These are phyloP conservation scores for Baudoinia panamericana DNA, from an alignment of 495 filamentous ascomycete species.

Conservation along the genomic window DNA sequence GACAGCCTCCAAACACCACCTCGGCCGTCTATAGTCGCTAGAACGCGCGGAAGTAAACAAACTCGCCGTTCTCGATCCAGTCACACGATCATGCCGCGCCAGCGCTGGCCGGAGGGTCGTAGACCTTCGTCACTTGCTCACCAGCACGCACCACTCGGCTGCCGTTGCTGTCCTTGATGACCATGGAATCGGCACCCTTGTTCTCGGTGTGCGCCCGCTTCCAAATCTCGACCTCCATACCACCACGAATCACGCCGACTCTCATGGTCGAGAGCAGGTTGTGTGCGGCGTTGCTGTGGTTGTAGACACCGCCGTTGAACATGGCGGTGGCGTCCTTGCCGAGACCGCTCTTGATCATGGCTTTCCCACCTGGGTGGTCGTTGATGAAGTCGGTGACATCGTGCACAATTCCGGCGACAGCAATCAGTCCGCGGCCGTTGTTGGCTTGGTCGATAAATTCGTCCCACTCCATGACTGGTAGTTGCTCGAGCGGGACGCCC, in stretches of 20 bases:
- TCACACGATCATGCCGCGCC: constrained; percentile 49
- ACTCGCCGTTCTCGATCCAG: neutral
- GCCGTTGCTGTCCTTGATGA: constrained; percentile 68
- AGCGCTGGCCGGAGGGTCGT: constrained; percentile 55
- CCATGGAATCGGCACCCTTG: constrained; percentile 66
- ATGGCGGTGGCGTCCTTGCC: constrained; percentile 98
- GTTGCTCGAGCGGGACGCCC: constrained; percentile 85
- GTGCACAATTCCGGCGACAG: constrained; percentile 90
- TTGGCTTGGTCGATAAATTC: constrained; percentile 80
- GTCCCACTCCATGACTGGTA: constrained; percentile 94
- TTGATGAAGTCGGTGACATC: constrained; percentile 91
- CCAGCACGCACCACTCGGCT: constrained; percentile 82
- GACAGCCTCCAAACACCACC: neutral
- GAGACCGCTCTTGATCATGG: constrained; percentile 80
- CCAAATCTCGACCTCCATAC: constrained; percentile 98
- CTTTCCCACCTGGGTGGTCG: constrained; percentile 93
- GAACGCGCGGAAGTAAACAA: constrained; percentile 1
- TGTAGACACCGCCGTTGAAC: constrained; percentile 98
- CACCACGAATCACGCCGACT: constrained; percentile 89
- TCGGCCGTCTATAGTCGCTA: neutral
- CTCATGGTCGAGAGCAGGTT: constrained; percentile 94
- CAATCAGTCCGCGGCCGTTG: constrained; percentile 75
- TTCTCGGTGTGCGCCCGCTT: constrained; percentile 86
- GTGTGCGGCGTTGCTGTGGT: constrained; percentile 95
- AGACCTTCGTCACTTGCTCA: constrained; percentile 74